These are phyloP conservation scores for Coniochaeta hoffmannii DNA, from an alignment of 2,329 filamentous ascomycete species.

Conservation along the genomic window DNA sequence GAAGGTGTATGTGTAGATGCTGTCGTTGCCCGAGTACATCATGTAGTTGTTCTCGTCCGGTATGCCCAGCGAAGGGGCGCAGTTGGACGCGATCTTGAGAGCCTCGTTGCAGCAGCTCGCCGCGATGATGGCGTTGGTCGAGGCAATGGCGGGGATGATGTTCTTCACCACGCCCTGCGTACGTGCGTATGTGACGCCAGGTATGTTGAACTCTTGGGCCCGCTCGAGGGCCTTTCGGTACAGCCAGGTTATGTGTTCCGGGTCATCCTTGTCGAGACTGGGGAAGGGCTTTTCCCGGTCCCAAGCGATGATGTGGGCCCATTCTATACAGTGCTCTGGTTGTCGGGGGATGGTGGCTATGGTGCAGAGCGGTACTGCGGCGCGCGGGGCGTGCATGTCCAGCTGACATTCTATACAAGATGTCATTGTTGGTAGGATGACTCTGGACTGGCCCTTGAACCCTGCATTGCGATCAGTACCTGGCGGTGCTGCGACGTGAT, in stretches of 20 bases:
- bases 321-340: slow-evolving; percentile 96
- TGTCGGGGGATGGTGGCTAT: slow-evolving; percentile 94
- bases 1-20: slow-evolving; percentile 96
- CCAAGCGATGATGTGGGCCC: slow-evolving; percentile 98
- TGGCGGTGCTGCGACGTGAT: too few relatives aligned
- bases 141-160: slow-evolving; percentile 97
- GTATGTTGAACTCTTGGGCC: slow-evolving; percentile 81
- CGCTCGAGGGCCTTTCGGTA: slow-evolving; percentile 77
- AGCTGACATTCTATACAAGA: slow-evolving; percentile 98
- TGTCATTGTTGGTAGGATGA: slow-evolving; percentile 85
- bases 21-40: slow-evolving; percentile 97
- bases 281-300: slow-evolving; percentile 78
- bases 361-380: slow-evolving; percentile 94
- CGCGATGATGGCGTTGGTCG: slow-evolving; percentile 93
- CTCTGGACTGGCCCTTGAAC: slow-evolving; percentile 93
- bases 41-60: slow-evolving; percentile 69
- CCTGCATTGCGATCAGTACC: too few relatives aligned
- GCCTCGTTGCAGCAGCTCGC: slow-evolving; percentile 96
- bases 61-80: slow-evolving; percentile 71
- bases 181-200: slow-evolving; percentile 88
- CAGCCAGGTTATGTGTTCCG: slow-evolving; percentile 96
- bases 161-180: slow-evolving; percentile 99
- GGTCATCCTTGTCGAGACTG: slow-evolving; percentile 87
- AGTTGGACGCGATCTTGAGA: slow-evolving; percentile 81
- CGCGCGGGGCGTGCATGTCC: slow-evolving; percentile 95